Percentiles rank a stretch among this genome's conserved stretches.
phyloP scores from a whole-genome alignment of 2,329 filamentous ascomycete genomes.

The Aureobasidium sp. region DNA sequence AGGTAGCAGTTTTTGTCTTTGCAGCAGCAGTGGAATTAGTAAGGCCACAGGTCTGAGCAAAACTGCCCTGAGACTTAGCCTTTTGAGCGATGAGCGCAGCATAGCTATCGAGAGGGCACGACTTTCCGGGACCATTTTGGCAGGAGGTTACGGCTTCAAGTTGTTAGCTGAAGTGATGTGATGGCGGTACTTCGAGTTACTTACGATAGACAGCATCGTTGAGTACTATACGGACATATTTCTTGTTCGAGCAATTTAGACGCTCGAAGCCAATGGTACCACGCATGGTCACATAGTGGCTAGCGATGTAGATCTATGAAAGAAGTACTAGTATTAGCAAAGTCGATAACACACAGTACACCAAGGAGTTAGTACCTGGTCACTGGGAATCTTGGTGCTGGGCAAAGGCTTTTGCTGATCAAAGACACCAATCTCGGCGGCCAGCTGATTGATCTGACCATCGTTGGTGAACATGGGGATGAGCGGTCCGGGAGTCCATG shows the following conservation, averaged over 20 bases:
- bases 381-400: slow-evolving; percentile 37
- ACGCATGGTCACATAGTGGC: slow-evolving; percentile 53
- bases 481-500: slow-evolving; percentile 47
- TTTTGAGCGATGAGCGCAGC: slow-evolving; percentile 30
- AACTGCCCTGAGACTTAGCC: slow-evolving; percentile 36
- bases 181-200: slow-evolving; percentile 29
- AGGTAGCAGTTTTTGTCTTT: slow-evolving; percentile 8
- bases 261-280: slow-evolving; percentile 59
- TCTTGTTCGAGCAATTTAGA: slow-evolving; percentile 44
- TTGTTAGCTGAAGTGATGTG: slow-evolving; percentile 22
- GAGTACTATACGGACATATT: slow-evolving; percentile 49
- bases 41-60: slow-evolving; percentile 37
- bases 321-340: background rate
- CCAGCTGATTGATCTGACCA: slow-evolving; percentile 56
- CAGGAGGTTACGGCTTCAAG: slow-evolving; percentile 47
- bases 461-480: slow-evolving; percentile 58
- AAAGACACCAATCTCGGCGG: slow-evolving; percentile 53
- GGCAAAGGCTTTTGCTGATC: slow-evolving; percentile 47
- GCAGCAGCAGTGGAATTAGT: background rate
- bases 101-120: slow-evolving; percentile 40
- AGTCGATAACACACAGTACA: background rate
- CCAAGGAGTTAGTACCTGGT: slow-evolving; percentile 17
- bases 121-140: slow-evolving; percentile 36
- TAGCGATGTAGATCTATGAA: slow-evolving; percentile 45
- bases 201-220: slow-evolving; percentile 54